Evolutionary conservation across 805 yeast species (phyloP).

Genomic region (Vanderwaltozyma polyspora): DNA sequence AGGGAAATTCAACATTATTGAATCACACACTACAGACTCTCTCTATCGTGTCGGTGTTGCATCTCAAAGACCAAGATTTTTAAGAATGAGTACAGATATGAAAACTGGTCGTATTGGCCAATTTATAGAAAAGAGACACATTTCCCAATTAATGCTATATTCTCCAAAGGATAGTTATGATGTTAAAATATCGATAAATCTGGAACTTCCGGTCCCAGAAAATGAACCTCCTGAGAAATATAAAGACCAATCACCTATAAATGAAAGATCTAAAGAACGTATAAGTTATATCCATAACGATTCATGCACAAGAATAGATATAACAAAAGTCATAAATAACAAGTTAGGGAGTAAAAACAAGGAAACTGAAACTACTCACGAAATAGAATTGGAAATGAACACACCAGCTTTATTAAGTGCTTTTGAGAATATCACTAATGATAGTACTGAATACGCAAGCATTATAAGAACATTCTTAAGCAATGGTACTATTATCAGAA

Average conservation of each 20-base stretch:
- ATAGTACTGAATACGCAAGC: slow-evolving; percentile 48
- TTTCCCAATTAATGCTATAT: slow-evolving; percentile 61
- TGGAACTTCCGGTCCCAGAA: slow-evolving; percentile 58
- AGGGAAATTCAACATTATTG: slow-evolving; percentile 47
- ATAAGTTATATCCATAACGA: slow-evolving; percentile 61
- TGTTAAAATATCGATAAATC: slow-evolving; percentile 58
- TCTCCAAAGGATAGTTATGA: slow-evolving; percentile 74
- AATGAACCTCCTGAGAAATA: slow-evolving; percentile 45
- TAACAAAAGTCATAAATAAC: slow-evolving; percentile 44
- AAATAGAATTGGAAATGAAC: slow-evolving; percentile 44
- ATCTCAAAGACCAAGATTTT: slow-evolving; percentile 51
- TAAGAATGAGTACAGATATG: slow-evolving; percentile 58
- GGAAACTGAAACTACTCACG: slow-evolving; percentile 27
- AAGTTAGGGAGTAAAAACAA: slow-evolving; percentile 16
- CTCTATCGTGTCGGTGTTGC: slow-evolving; percentile 52
- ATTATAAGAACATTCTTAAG: slow-evolving; percentile 47
- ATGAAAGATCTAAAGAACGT: slow-evolving; percentile 62
- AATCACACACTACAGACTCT: slow-evolving; percentile 51
- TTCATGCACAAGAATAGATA: slow-evolving; percentile 61
- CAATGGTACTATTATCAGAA: slow-evolving; percentile 40
- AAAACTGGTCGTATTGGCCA: slow-evolving; percentile 56
- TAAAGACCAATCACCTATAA: slow-evolving; percentile 40
- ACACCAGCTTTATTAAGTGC: slow-evolving; percentile 31
- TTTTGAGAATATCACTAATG: slow-evolving; percentile 31
- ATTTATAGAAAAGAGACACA: slow-evolving; percentile 60